Conservation (phyloP, 2,329 filamentous ascomycete genomes). For the Phoma herbarum region DNA sequence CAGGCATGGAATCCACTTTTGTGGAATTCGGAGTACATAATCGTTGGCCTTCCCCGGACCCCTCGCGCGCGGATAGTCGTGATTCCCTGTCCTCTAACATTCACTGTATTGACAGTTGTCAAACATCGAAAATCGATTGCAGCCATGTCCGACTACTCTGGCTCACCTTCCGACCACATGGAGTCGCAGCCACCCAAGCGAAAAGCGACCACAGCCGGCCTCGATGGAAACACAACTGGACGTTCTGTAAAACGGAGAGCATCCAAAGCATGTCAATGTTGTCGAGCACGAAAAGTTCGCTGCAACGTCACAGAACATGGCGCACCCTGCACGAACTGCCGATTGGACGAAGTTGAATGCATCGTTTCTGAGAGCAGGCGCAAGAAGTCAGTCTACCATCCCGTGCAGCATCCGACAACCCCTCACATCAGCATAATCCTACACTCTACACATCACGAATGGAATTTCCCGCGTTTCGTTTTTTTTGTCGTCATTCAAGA, state of each 20-base stretch:
- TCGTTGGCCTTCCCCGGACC: constrained; percentile 36
- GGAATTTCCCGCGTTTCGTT: constrained; percentile 9
- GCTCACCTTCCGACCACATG: constrained; percentile 46
- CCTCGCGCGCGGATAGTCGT: constrained; percentile 34
- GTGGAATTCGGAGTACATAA: constrained; percentile 47
- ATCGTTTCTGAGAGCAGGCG: constrained; percentile 76
- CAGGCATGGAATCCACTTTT: constrained; percentile 44
- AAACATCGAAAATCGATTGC: constrained; percentile 22
- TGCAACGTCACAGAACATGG: constrained; percentile 92
- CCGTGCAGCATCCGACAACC: constrained; percentile 37
- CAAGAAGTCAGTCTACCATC: constrained; percentile 72
- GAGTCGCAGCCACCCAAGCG: constrained; percentile 60
- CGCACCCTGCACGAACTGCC: constrained; percentile 86
- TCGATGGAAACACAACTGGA: constrained; percentile 58
- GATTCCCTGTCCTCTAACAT: constrained; percentile 23
- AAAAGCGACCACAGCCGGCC: constrained; percentile 65
- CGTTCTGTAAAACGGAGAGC: constrained; percentile 80
- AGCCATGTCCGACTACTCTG: constrained; percentile 52
- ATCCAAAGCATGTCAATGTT: constrained; percentile 90
- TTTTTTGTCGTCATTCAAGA: constrained; percentile 37
- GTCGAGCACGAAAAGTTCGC: constrained; percentile 86
- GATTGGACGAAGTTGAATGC: constrained; percentile 81
- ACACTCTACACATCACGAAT: constrained; percentile 3
- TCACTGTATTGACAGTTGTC: constrained; percentile 27
- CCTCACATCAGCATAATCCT: constrained; percentile 20